Conservation (phyloP, 75 land plant genomes). For the Ceratopteris richardii region DNA sequence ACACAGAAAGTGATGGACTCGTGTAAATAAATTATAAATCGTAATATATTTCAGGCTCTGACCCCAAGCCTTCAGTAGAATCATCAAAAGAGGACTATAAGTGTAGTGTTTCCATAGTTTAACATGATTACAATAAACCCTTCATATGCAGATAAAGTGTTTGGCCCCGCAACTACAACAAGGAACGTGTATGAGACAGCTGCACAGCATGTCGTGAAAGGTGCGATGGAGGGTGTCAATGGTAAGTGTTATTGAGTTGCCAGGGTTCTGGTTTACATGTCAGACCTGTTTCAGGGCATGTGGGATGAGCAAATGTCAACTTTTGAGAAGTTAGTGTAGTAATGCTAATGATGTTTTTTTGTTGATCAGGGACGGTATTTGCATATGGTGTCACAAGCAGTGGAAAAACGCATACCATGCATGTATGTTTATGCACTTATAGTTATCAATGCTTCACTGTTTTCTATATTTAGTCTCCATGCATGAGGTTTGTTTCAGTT, state of each 20-base stretch:
- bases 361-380: slow-evolving; percentile 36
- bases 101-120: too few species aligned
- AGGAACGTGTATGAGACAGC: slow-evolving; percentile 73
- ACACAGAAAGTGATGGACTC: too few species aligned
- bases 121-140: too few species aligned
- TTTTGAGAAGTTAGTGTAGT: too few species aligned
- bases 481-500: too few species aligned
- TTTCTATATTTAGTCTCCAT: not conserved
- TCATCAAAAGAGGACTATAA: too few species aligned
- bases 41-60: too few species aligned
- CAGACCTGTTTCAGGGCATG: not conserved
- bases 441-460: too few species aligned
- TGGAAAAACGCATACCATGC: slow-evolving; percentile 56
- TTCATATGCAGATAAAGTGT: slow-evolving; percentile 56
- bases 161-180: slow-evolving; percentile 86
- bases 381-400: slow-evolving; percentile 56
- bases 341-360: too few species aligned
- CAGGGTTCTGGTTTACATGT: not conserved
- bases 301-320: not conserved
- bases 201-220: slow-evolving; percentile 64
- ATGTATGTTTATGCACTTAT: slow-evolving; percentile 43
- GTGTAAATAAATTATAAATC: too few species aligned
- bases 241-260: slow-evolving; percentile 25
- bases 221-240: slow-evolving; percentile 87
- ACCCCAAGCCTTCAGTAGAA: too few species aligned